A percentile compares a stretch with the other conserved stretches of the same genome.
Conservation (phyloP, 495 filamentous ascomycete species). For the Neurospora terricola region DNA sequence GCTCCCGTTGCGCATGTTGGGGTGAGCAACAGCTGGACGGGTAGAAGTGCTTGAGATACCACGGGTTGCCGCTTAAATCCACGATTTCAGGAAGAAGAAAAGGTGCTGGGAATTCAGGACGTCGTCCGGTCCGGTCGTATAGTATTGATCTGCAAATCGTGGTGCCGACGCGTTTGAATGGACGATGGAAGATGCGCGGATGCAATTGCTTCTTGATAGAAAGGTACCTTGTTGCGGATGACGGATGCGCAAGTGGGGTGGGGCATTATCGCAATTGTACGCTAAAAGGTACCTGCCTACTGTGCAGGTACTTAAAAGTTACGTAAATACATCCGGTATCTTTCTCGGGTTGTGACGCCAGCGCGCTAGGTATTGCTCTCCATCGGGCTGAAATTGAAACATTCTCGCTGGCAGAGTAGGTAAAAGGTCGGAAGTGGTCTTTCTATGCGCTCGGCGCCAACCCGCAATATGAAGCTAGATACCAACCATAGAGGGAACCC, state of each 20-base stretch:
- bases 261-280: background rate
- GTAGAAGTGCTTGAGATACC: background rate
- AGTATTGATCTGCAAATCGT: background rate
- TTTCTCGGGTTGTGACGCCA: background rate
- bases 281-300: background rate
- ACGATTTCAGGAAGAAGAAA: background rate
- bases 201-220: background rate
- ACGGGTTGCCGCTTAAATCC: background rate
- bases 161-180: background rate
- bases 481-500: background rate
- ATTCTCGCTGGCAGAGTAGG: background rate
- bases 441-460: background rate
- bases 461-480: background rate
- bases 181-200: background rate
- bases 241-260: background rate
- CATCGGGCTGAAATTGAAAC: background rate
- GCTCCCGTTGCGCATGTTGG: background rate
- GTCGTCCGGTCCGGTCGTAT: background rate
- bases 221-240: background rate
- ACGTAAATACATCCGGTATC: background rate
- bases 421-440: background rate
- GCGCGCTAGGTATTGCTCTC: background rate
- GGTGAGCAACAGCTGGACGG: background rate
- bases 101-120: background rate
- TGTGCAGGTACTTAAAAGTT: background rate